These are phyloP conservation scores for Russula vinacea DNA, from an alignment of 768 basidiomycete genomes.

Conservation along the genomic window DNA sequence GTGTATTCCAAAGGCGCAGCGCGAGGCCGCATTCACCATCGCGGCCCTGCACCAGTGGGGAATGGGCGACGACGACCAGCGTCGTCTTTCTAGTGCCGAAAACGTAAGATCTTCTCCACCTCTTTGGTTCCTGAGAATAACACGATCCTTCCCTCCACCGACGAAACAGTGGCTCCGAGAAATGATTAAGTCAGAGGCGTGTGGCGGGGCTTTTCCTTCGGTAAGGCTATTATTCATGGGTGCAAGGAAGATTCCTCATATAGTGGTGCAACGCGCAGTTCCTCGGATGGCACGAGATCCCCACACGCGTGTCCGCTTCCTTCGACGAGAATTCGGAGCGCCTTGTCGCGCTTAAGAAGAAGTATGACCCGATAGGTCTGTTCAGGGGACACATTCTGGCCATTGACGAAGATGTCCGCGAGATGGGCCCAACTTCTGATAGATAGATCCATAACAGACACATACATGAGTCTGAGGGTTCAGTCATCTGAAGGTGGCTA, in stretches of 20 bases:
- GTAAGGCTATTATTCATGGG: slow-evolving; percentile 47
- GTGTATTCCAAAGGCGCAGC: slow-evolving; percentile 73
- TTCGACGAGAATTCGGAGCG: slow-evolving; percentile 75
- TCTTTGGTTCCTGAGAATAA: slow-evolving; percentile 18
- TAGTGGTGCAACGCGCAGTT: slow-evolving; percentile 48
- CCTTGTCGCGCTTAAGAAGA: slow-evolving; percentile 64
- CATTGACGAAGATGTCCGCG: slow-evolving; percentile 55
- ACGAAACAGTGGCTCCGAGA: slow-evolving; percentile 67
- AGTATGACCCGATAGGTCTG: slow-evolving; percentile 72
- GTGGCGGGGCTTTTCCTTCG: slow-evolving; percentile 81
- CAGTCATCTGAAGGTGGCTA: too few species aligned
- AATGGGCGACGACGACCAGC: slow-evolving; percentile 72
- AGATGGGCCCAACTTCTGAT: slow-evolving; percentile 44
- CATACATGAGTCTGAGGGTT: neutral
- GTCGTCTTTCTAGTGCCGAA: slow-evolving; percentile 78
- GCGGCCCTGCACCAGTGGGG: slow-evolving; percentile 94
- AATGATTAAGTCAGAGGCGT: slow-evolving; percentile 64
- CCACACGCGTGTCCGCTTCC: slow-evolving; percentile 58
- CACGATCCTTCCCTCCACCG: neutral
- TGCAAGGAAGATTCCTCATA: slow-evolving; percentile 2
- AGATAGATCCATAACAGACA: neutral
- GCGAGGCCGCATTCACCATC: slow-evolving; percentile 79
- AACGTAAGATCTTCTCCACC: slow-evolving; percentile 47
- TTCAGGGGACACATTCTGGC: slow-evolving; percentile 84
- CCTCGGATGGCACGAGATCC: slow-evolving; percentile 66